phyloP scores from a whole-genome alignment of 2,329 filamentous ascomycete species.

The Colletotrichum costaricense region DNA sequence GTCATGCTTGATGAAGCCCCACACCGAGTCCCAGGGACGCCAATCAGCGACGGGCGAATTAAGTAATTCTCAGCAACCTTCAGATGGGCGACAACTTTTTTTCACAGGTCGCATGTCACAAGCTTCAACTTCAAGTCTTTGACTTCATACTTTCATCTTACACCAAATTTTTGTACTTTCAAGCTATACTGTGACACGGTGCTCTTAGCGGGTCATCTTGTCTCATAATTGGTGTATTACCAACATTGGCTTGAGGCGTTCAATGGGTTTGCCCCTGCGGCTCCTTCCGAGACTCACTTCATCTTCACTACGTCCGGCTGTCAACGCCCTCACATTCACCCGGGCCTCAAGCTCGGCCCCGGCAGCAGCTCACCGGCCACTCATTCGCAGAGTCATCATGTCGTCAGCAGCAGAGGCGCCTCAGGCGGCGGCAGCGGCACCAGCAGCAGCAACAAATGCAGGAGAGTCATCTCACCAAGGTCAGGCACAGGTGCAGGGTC shows the following conservation, averaged over 20 bases:
- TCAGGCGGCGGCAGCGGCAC: background rate
- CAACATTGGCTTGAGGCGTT: background rate
- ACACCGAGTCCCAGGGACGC: background rate
- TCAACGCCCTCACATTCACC: constrained; percentile 6
- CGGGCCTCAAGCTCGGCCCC: background rate
- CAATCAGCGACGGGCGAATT: constrained; percentile 29
- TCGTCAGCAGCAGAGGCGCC: constrained; percentile 18
- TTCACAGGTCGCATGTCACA: constrained; percentile 11
- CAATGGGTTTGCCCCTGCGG: constrained; percentile 30
- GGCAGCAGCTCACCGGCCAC: background rate
- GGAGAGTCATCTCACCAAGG: constrained; percentile 26
- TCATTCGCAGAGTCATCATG: constrained; percentile 5
- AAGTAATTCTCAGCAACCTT: constrained; percentile 35
- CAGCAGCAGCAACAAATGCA: background rate
- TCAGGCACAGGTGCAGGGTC: background rate
- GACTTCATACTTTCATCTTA: background rate
- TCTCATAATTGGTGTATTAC: background rate
- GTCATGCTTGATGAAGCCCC: constrained; percentile 15
- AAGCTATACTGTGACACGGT: background rate
- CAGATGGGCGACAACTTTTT: constrained; percentile 29
- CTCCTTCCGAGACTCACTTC: constrained; percentile 32
- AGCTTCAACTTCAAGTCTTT: constrained; percentile 4
- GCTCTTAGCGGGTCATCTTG: background rate
- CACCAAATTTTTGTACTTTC: background rate
- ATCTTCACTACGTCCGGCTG: constrained; percentile 26